Base-by-base conservation (phyloP, 2,329 filamentous ascomycete species). In the Trichoderma gracile region DNA sequence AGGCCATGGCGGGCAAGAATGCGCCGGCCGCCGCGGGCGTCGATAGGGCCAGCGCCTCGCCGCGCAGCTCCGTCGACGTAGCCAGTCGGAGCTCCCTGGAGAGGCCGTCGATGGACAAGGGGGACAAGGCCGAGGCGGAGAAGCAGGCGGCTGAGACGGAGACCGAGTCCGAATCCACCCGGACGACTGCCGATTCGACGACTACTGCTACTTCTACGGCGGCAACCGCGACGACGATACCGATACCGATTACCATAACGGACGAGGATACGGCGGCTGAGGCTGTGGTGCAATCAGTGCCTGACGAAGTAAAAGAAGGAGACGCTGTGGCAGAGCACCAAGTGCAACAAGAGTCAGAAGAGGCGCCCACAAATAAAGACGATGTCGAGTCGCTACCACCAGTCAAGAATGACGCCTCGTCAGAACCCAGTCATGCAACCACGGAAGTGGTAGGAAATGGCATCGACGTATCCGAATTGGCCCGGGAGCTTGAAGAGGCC, bases 1-100 rank as follows among this genome's bases (percentile, higher is more conserved):
- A 92, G 73, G 95, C 93, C 33, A 86, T 97, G 71, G 92, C 89
- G 3, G 89, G 89, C 65, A 92, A 90, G 72, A 85, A 83, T 59
- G 66, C 68, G 33, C 64, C 68, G 33, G 12, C 33, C 14, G 67
- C 61, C 14, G 53, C 56, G 70, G 79, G 23, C 76, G 81, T 5
- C 84, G 84, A n/a, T 77, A 84, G 58, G 78, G 81, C 25, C 12
- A 54, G 53, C 8, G 42, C 68, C 19, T 78, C 77, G 38, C 75
- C 76, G 7, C 73, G 77, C 30, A 76, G 72, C 64, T 78, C 77
- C 7, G 65, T 74, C 78, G 82, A 68, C 58, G 70, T 70, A 21
- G 67, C 69, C 1, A 71, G 69, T 47, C 71, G 72, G 42, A 65
- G 67, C 9, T 74, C 71, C 12, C 71, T 70, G 19, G 74, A 76